Conservation (phyloP, 1,284 basidiomycete genomes). For the Athelia sp. region DNA sequence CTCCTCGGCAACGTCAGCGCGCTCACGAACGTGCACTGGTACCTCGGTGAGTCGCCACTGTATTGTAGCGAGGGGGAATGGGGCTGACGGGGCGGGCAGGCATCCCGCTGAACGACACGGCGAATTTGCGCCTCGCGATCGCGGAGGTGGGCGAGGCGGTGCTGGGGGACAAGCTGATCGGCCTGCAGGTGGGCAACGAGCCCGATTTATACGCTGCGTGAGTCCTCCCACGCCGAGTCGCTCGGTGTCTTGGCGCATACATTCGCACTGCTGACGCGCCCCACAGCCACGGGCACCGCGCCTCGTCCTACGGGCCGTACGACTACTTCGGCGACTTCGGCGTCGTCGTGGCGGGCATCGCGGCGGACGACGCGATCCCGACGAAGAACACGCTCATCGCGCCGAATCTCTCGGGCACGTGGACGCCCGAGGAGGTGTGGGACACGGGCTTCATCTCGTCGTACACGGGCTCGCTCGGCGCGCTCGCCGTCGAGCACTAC, state of each 20-base stretch:
- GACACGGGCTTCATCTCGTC: conserved; percentile 39
- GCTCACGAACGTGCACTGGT: conserved; percentile 54
- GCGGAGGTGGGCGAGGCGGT: conserved; percentile 35
- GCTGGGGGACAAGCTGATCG: conserved; percentile 36
- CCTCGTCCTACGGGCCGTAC: conserved; percentile 30
- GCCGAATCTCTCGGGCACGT: conserved; percentile 44
- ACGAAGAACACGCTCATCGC: conserved; percentile 38
- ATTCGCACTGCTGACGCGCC: background rate
- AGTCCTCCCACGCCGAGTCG: conserved; percentile 1
- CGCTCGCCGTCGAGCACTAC: conserved; percentile 45
- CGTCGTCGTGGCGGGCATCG: conserved; percentile 33
- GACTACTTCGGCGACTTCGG: conserved; percentile 49
- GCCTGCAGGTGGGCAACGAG: conserved; percentile 48
- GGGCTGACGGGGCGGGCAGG: conserved; percentile 16
- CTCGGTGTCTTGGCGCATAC: background rate
- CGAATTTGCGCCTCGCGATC: conserved; percentile 34
- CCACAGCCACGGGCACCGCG: conserved; percentile 22
- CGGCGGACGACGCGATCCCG: conserved; percentile 29
- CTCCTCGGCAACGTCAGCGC: conserved; percentile 52
- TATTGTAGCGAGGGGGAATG: background rate
- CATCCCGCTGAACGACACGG: conserved; percentile 37
- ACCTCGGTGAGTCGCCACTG: conserved; percentile 35
- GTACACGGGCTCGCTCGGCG: conserved; percentile 32
- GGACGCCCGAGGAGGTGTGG: conserved; percentile 40
- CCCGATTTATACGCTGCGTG: conserved; percentile 42